Conservation (phyloP, 345 rosid species). For the Atalantia buxifolia region DNA sequence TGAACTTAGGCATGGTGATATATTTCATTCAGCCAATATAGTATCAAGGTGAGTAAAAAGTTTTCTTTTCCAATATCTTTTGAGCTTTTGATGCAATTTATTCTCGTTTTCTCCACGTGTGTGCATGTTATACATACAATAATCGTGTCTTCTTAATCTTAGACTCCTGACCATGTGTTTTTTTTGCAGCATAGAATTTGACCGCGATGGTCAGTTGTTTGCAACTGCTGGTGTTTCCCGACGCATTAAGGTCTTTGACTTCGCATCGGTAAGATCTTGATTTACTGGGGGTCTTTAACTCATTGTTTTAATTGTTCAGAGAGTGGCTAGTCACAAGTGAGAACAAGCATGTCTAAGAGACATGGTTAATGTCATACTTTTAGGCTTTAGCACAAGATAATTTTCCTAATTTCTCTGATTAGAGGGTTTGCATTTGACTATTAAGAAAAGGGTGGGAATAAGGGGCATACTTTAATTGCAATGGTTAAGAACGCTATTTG, state of each 20-base stretch:
- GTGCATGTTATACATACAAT: not conserved
- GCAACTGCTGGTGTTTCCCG: slow-evolving; percentile 99
- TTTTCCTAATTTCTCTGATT: not conserved
- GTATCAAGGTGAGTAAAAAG: slow-evolving; percentile 70
- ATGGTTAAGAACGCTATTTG: not conserved
- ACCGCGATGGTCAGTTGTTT: slow-evolving; percentile 92
- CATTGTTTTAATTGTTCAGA: not conserved
- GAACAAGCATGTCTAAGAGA: not conserved
- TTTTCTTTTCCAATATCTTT: not conserved
- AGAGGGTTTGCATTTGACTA: not conserved
- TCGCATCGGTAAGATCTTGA: slow-evolving; percentile 63
- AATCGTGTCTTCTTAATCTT: slow-evolving; percentile 11
- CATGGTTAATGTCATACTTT: not conserved
- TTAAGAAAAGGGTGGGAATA: not conserved
- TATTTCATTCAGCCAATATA: slow-evolving; percentile 97
- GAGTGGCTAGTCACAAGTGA: not conserved
- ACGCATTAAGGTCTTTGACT: slow-evolving; percentile 91
- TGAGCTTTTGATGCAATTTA: not conserved
- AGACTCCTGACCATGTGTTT: slow-evolving; percentile 9
- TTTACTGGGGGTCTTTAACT: not conserved
- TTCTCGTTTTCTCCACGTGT: not conserved
- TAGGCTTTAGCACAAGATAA: not conserved
- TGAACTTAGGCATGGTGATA: slow-evolving; percentile 89
- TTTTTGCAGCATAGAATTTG: slow-evolving; percentile 87
- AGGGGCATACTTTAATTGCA: not conserved